Percentiles rank a stretch among this genome's conserved stretches.
These are phyloP conservation scores for Gryganskiella cystojenkinii DNA, from an alignment of 192 early-diverging fungal species.

Conservation along the genomic window DNA sequence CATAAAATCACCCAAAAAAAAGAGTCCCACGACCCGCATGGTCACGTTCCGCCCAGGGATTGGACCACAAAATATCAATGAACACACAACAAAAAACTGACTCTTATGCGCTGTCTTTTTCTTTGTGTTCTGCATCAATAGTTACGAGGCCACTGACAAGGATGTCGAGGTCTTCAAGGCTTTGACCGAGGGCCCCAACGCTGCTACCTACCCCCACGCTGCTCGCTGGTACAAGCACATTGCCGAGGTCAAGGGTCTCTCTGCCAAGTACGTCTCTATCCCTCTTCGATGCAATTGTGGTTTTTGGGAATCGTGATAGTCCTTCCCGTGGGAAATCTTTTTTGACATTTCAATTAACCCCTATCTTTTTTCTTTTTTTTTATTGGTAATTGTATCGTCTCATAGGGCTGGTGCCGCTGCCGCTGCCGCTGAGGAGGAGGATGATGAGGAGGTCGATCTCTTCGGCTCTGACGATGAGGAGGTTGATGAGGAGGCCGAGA, in stretches of 20 bases:
- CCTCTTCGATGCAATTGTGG: neutral
- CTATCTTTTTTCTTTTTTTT: neutral
- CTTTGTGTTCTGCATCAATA: conserved; percentile 27
- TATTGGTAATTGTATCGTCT: neutral
- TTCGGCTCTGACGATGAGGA: conserved; percentile 96
- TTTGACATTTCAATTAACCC: neutral
- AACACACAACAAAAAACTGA: no score
- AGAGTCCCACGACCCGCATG: no score
- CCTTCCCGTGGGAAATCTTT: neutral
- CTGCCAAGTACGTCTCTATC: conserved; percentile 58
- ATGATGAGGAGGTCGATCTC: conserved; percentile 95
- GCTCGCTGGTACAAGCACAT: conserved; percentile 98
- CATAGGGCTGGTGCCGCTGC: conserved; percentile 70
- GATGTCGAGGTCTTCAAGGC: conserved; percentile 91
- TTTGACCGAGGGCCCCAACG: conserved; percentile 77
- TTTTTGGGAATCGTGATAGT: neutral
- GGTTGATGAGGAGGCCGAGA: conserved; percentile 92
- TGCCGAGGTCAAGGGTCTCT: conserved; percentile 62
- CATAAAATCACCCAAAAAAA: no score
- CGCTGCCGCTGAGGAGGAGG: conserved; percentile 73
- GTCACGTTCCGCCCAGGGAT: no score
- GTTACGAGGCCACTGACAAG: conserved; percentile 79
- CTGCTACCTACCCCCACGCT: conserved; percentile 83
- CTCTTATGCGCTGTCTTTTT: no score
- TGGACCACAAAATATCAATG: no score